These are phyloP conservation scores for Pythium vanterpoolii DNA, from an alignment of 352 stramenopile genomes.

Conservation along the genomic window DNA sequence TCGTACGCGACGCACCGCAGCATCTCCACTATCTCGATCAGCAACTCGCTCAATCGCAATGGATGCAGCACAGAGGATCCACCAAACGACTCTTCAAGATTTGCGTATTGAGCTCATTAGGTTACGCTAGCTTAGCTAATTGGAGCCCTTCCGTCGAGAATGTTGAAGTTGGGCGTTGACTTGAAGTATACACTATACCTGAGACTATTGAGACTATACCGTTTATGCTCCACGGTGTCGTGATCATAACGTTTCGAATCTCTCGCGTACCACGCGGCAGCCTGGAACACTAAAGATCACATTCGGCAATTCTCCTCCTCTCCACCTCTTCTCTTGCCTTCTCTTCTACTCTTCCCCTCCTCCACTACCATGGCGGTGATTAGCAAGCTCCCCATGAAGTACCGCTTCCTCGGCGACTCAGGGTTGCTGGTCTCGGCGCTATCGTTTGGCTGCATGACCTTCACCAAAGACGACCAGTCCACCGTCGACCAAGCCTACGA, in stretches of 20 bases:
- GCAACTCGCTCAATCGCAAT: background rate
- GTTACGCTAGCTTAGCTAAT: background rate
- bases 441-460: constrained; percentile 8
- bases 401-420: constrained; percentile 28
- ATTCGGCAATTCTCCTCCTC: no score
- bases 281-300: no score
- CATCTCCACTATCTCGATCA: constrained; percentile 5
- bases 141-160: no score
- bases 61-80: background rate
- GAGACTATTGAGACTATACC: no score
- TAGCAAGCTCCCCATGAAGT: no score
- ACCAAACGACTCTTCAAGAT: constrained; percentile 11
- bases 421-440: constrained; percentile 25
- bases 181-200: no score
- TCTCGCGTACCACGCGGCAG: no score
- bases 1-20: constrained; percentile 6
- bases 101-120: background rate
- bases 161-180: no score
- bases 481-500: constrained; percentile 11
- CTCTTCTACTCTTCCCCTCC: no score
- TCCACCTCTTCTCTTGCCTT: no score
- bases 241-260: no score
- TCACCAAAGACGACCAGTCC: constrained; percentile 4
- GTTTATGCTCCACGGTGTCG: no score
- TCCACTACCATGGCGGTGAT: constrained; percentile 13